A percentile compares a stretch with the other conserved stretches of the same genome.
Evolutionary conservation across 2,329 filamentous ascomycete species (phyloP).

Genomic region (Stagonosporopsis rhizophila): DNA sequence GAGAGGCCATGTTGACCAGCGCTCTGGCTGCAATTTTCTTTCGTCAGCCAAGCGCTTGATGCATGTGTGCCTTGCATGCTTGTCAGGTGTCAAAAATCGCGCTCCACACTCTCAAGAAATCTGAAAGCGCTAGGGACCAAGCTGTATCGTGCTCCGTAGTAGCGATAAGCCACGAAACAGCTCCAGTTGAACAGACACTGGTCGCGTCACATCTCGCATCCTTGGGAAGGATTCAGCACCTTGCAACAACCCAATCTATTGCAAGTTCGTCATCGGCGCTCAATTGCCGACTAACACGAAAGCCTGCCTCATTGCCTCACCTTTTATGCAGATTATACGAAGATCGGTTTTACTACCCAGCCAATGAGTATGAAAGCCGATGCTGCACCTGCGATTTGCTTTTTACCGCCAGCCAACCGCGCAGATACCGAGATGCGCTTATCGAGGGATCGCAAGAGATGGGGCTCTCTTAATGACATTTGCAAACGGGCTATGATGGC

Average conservation of each 20-base stretch:
- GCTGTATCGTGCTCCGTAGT: conserved; percentile 3
- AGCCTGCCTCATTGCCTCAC: neutral
- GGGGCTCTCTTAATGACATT: neutral
- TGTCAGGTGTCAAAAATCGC: conserved; percentile 1
- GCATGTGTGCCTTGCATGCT: conserved; percentile 8
- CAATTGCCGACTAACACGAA: neutral
- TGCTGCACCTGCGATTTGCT: neutral
- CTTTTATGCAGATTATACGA: conserved; percentile 7
- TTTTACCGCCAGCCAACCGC: conserved; percentile 15
- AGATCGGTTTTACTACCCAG: neutral
- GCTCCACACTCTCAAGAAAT: neutral
- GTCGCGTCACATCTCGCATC: neutral
- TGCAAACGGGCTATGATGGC: neutral
- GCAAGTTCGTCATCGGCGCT: neutral
- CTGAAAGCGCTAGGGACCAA: neutral
- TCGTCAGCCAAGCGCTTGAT: neutral
- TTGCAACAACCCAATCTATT: neutral
- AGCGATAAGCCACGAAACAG: neutral
- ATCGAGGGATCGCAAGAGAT: neutral
- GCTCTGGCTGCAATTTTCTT: neutral
- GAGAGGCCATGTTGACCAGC: neutral
- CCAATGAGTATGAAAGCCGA: neutral
- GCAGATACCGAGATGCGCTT: conserved; percentile 5
- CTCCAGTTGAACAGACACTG: neutral
- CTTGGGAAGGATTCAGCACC: conserved; percentile 1